Evolutionary conservation across 495 filamentous ascomycete species (phyloP), one percentile per base, ranked within the genome.

Genomic region (Penicillium mononematosum): DNA sequence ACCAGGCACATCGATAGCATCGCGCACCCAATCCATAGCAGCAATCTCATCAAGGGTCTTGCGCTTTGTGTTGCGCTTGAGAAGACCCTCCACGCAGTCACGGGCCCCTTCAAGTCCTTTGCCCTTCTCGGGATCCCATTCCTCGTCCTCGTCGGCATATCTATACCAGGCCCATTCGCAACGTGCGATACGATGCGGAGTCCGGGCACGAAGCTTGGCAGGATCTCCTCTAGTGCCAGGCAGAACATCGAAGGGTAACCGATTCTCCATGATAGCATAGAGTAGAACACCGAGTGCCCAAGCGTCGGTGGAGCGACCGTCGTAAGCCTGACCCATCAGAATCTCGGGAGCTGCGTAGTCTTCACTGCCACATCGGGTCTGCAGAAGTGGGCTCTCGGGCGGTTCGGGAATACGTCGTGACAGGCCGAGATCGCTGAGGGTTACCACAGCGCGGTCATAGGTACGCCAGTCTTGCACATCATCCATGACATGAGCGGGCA

Each of bases 311-410:
- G 84, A 80, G 19, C 95, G 91, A 34, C 95, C 94, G 69, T 98
- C 94, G 67, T 98, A 98, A 5, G 91, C 82, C 66, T 96, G 91
- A 19, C 91, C 91, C 79, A 98, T 90, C 22, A 98, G 86, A 44
- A 98, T 89, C 70, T 98, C 94, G 0, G 94, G 94, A 0, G 94
- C 91, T 4, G 94, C 95, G 65, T 98, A 98, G 75, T 98, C 94
- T 70, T 97, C 94, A 34, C 88, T 93, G 17, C 94, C 94, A 68
- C 94, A 98, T 14, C 93, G 82, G 12, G 92, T 96, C 43, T 89
- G 88, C 14, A 98, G 81, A 27, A 93, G 76, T 8, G 85, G 83
- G 20, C 81, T 83, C 36, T 88, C 80, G 60, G 91, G 80, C 67
- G 89, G 75, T 39, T 86, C 80, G 12, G 88, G 84, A 17, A 98